Percentiles rank a stretch among this genome's conserved stretches.
phyloP scores from a whole-genome alignment of 2,329 filamentous ascomycete species.

The Cordyceps pruinosa region DNA sequence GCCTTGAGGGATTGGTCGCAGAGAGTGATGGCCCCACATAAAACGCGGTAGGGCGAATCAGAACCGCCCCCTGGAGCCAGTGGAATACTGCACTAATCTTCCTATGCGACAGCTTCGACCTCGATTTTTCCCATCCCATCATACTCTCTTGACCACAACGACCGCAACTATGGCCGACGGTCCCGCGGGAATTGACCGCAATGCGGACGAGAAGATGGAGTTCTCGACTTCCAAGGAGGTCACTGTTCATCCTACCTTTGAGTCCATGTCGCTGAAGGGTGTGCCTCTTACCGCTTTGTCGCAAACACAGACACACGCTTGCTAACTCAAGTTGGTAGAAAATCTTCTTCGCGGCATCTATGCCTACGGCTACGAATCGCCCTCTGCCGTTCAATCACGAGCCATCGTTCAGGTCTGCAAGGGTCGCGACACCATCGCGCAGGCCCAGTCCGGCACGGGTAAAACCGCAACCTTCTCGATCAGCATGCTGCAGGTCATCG shows the following conservation, averaged over 20 bases:
- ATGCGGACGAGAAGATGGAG: slow-evolving; percentile 93
- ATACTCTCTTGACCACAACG: neutral
- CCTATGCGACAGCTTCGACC: neutral
- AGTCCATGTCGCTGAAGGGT: slow-evolving; percentile 93
- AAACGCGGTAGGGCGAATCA: neutral
- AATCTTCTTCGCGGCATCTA: slow-evolving; percentile 96
- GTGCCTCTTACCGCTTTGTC: slow-evolving; percentile 17
- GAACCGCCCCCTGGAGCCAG: neutral
- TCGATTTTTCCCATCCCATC: neutral
- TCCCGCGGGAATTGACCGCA: slow-evolving; percentile 70
- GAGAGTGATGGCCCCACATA: neutral
- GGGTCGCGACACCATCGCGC: slow-evolving; percentile 95
- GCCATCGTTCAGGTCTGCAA: slow-evolving; percentile 99
- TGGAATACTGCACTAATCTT: neutral
- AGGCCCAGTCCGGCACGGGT: slow-evolving; percentile 94
- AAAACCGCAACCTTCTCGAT: slow-evolving; percentile 97
- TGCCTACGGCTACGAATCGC: slow-evolving; percentile 96
- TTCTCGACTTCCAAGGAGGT: slow-evolving; percentile 98
- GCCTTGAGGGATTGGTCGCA: no score
- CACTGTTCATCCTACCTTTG: slow-evolving; percentile 86
- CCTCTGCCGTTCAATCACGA: slow-evolving; percentile 93
- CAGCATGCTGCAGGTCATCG: slow-evolving; percentile 92
- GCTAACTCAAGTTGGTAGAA: slow-evolving; percentile 42
- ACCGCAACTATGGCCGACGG: slow-evolving; percentile 72
- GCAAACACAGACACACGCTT: neutral